A percentile compares a stretch with the other conserved stretches of the same genome.
Conservation (phyloP, 1,139 yeast species). For the Nematodospora anomalae region DNA sequence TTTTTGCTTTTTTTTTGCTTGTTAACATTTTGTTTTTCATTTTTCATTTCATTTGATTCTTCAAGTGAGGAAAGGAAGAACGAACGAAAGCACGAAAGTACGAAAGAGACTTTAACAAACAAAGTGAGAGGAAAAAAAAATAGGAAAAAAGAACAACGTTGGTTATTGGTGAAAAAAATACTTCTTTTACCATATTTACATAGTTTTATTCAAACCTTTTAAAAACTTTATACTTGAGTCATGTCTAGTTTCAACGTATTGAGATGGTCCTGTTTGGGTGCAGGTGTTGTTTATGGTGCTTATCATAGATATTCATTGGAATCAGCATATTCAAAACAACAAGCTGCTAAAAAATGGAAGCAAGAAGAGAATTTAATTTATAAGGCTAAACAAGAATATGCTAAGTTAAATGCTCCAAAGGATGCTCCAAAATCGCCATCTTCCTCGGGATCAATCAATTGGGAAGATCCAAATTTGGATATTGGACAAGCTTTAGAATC, state of each 20-base stretch:
- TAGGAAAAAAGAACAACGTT: no score
- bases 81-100: no score
- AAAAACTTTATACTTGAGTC: no score
- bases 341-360: constrained; percentile 59
- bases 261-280: constrained; percentile 90
- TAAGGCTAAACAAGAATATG: constrained; percentile 87
- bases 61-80: no score
- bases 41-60: no score
- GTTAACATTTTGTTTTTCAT: no score
- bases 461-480: constrained; percentile 91
- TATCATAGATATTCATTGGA: constrained; percentile 75
- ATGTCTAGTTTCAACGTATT: constrained; percentile 59
- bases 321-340: constrained; percentile 56
- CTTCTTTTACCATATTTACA: no score
- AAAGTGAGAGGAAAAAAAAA: no score
- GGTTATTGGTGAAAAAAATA: no score
- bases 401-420: constrained; percentile 58
- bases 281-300: constrained; percentile 89
- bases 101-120: no score
- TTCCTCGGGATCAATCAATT: constrained; percentile 53
- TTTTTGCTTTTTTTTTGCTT: no score
- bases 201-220: no score
- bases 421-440: constrained; percentile 28
- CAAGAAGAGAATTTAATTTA: constrained; percentile 74
- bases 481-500: constrained; percentile 55